These are phyloP conservation scores for Neofusicoccum ribis DNA, from an alignment of 2,329 filamentous ascomycete species.

Conservation along the genomic window DNA sequence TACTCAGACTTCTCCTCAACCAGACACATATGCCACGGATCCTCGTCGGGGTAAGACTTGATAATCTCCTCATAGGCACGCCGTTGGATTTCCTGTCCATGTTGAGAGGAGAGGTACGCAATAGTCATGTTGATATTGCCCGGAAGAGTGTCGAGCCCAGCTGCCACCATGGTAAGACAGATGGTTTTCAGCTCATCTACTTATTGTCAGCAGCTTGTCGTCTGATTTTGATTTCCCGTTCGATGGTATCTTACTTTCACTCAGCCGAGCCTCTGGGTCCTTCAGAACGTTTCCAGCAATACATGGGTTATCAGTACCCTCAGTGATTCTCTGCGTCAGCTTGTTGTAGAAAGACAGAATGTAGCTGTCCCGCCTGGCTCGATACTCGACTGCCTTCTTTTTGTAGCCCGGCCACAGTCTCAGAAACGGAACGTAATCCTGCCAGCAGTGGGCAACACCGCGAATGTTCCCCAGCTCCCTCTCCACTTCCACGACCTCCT, in stretches of 20 bases:
- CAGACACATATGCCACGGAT: slow-evolving; percentile 17
- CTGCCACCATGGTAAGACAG: slow-evolving; percentile 11
- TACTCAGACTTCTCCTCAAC: slow-evolving; percentile 12
- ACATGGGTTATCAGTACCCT: slow-evolving; percentile 13
- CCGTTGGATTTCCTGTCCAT: slow-evolving; percentile 11
- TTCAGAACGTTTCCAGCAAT: slow-evolving; percentile 15
- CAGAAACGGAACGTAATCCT: slow-evolving; percentile 19
- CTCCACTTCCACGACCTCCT: slow-evolving; percentile 15
- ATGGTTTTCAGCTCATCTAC: slow-evolving; percentile 16
- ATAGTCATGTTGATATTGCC: slow-evolving; percentile 18
- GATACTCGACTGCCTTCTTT: slow-evolving; percentile 1
- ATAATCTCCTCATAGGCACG: slow-evolving; percentile 14
- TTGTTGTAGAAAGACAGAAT: not conserved
- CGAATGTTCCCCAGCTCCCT: not conserved
- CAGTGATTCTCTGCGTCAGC: slow-evolving; percentile 1
- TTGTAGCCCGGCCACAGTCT: slow-evolving; percentile 4
- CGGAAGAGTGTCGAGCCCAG: slow-evolving; percentile 17
- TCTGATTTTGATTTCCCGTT: too few relatives aligned
- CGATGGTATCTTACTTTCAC: slow-evolving; percentile 1
- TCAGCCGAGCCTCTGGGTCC: slow-evolving; percentile 8
- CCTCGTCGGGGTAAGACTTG: slow-evolving; percentile 9
- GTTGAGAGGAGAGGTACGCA: slow-evolving; percentile 15
- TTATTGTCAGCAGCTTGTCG: not conserved
- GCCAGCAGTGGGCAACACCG: slow-evolving; percentile 14
- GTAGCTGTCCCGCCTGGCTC: slow-evolving; percentile 3